Evolutionary conservation across 164 flowering plant species (phyloP).

Genomic region (Tetrastigma voinierianum): DNA sequence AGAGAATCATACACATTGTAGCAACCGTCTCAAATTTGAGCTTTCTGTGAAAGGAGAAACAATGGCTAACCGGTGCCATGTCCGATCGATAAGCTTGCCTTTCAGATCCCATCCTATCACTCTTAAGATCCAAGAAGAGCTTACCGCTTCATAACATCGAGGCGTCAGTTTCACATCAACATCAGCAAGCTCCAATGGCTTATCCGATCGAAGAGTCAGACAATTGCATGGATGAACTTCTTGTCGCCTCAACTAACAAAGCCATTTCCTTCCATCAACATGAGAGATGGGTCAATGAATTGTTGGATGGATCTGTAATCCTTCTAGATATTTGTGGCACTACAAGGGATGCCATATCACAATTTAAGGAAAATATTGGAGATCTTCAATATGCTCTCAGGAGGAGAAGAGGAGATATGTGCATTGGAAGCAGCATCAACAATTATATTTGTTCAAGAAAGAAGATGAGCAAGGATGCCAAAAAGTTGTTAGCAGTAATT

Average conservation of each 20-base stretch:
- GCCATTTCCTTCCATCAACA: constrained; percentile 15
- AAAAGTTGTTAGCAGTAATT: constrained; percentile 14
- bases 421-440: constrained; percentile 13
- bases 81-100: constrained; percentile 48
- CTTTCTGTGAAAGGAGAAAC: not conserved
- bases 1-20: not conserved
- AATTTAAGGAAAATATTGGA: constrained; percentile 19
- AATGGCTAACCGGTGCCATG: constrained; percentile 23
- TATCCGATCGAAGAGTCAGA: constrained; percentile 30
- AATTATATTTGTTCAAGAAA: constrained; percentile 25
- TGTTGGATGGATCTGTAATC: constrained; percentile 28
- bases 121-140: constrained; percentile 26
- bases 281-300: constrained; percentile 14
- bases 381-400: constrained; percentile 27
- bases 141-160: constrained; percentile 29
- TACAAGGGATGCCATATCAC: constrained; percentile 20
- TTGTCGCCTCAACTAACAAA: constrained; percentile 28
- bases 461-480: constrained; percentile 29
- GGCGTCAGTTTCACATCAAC: constrained; percentile 12
- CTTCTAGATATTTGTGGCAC: constrained; percentile 26
- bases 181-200: constrained; percentile 18
- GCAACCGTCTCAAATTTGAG: constrained; percentile 3
- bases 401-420: constrained; percentile 26
- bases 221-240: constrained; percentile 28
- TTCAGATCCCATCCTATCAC: constrained; percentile 36